These are phyloP conservation scores for Stromatinia cepivora DNA, from an alignment of 2,329 filamentous ascomycete species.

Conservation along the genomic window DNA sequence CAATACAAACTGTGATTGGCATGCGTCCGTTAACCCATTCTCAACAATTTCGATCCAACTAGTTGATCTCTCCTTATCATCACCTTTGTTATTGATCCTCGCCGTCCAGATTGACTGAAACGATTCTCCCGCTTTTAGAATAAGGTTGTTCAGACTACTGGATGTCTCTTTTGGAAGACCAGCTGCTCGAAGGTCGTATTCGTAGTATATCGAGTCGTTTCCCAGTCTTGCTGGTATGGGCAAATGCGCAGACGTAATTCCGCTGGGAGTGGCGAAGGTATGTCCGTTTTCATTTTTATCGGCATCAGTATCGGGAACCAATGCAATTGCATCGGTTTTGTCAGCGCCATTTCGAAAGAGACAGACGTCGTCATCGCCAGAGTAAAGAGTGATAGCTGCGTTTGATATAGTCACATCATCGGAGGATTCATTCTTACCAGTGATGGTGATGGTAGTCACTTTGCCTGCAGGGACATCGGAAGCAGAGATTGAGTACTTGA, in stretches of 20 bases:
- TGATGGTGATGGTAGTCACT: background rate
- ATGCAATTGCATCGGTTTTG: background rate
- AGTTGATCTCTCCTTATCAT: background rate
- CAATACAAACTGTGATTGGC: background rate
- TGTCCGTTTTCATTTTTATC: background rate
- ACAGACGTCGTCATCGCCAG: background rate
- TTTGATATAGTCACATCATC: background rate
- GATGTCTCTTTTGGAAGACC: background rate
- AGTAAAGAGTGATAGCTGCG: background rate
- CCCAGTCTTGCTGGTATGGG: background rate
- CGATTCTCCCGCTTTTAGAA: background rate
- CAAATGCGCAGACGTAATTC: background rate
- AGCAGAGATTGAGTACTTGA: background rate
- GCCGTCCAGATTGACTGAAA: conserved; percentile 1
- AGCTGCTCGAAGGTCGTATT: background rate
- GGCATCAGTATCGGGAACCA: background rate
- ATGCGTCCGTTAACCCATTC: background rate
- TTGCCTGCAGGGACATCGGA: background rate
- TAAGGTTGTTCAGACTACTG: background rate
- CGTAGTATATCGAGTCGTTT: background rate
- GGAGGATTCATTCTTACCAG: background rate
- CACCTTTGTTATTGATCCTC: background rate
- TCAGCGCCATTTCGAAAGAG: conserved; percentile 9
- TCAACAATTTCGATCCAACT: background rate
- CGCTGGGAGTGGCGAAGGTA: background rate